Evolutionary conservation across 768 basidiomycete species (phyloP), one percentile per base, ranked within the genome.

Genomic region (Pholiota microspora): DNA sequence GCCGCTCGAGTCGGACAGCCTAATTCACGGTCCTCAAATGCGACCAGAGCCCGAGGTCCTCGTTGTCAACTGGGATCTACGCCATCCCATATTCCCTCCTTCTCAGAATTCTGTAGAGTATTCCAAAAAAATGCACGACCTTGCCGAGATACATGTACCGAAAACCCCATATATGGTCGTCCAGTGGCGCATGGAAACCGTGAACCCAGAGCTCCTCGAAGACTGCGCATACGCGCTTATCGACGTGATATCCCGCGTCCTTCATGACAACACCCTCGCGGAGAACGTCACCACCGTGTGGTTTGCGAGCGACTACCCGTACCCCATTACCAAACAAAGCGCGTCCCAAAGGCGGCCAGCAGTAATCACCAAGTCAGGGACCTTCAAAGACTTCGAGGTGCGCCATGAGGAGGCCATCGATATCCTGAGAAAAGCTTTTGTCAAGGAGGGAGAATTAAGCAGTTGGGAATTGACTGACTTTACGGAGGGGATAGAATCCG

Each of bases 171-270:
- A 78, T 63, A 60, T 78, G 2, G 77, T 73, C 0, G 74, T 86
- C 7, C 80, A 84, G 59, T 86, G 82, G 83, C 69, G 79, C 18
- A 80, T 80, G 73, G 82, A 84, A 57, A 78, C 72, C 13, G 69
- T 84, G 49, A 63, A 75, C 0, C 62, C 71, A 0, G 65, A 69
- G 16, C 61, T 71, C 32, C 69, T 85, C 6, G 64, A 70, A 0
- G 72, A 74, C 34, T 86, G 84, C 60, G 81, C 80, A 0, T 67
- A 73, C 44, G 74, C 75, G 0, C 72, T 86, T 40, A 70, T 85
- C 34, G 71, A 74, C 40, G 68, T 71, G 5, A 69, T 86, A 24
- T 58, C 62, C 1, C 54, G 63, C 9, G 49, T 76, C n/a, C 68
- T 76, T 23, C 63, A 65, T n/a, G 59, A 65, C 21, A 44, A 53